Evolutionary conservation across 768 basidiomycete species (phyloP).

Genomic region (Mrakia blollopis): DNA sequence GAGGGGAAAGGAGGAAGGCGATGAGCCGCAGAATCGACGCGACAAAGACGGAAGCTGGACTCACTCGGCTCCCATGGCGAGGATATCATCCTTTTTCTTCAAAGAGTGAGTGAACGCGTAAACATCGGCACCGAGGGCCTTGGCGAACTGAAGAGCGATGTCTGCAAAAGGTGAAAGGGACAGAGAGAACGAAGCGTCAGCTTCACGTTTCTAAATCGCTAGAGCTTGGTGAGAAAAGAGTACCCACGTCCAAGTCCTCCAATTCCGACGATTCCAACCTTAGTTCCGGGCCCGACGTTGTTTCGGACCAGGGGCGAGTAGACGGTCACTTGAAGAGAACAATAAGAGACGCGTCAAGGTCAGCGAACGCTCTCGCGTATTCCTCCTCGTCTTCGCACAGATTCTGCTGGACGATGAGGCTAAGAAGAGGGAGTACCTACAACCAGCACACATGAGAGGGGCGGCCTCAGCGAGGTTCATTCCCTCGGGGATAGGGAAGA

Average conservation of each 20-base stretch:
- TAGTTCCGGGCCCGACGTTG: conserved; percentile 57
- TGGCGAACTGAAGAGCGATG: conserved; percentile 49
- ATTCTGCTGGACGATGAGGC: background rate
- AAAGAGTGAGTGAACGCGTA: conserved; percentile 57
- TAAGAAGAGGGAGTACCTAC: background rate
- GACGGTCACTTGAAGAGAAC: conserved; percentile 48
- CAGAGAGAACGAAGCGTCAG: no score
- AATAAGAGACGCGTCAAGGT: conserved; percentile 36
- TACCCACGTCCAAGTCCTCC: conserved; percentile 47
- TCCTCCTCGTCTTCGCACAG: no score
- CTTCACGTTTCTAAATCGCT: no score
- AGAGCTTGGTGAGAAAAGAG: no score
- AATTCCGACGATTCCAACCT: conserved; percentile 62
- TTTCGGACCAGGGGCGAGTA: conserved; percentile 58
- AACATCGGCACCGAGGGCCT: conserved; percentile 57
- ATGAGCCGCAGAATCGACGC: no score
- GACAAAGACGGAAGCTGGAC: no score
- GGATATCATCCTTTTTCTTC: conserved; percentile 55
- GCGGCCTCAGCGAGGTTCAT: conserved; percentile 55
- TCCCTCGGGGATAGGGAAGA: conserved; percentile 57
- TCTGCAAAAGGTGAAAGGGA: background rate
- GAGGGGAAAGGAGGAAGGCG: no score
- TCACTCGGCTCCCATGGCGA: conserved; percentile 53
- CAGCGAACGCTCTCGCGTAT: conserved; percentile 49
- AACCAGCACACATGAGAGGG: conserved; percentile 48